phyloP scores from a whole-genome alignment of 306 rosid genomes.

The Prunus armeniaca region DNA sequence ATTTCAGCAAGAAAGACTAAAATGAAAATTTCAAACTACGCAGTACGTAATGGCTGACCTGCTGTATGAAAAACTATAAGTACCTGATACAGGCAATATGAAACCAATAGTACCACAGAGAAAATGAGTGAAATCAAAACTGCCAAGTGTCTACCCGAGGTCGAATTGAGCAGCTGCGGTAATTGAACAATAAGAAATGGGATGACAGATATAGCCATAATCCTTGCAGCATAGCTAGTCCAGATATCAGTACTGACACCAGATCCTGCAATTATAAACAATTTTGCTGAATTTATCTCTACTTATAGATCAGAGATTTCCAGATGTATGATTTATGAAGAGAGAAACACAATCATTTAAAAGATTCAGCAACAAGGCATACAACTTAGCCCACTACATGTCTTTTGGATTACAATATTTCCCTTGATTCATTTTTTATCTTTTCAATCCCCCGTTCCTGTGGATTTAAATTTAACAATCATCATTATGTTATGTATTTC shows the following conservation, averaged over 20 bases:
- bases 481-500: background rate
- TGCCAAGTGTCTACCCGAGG: slow-evolving; percentile 70
- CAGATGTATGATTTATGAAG: background rate
- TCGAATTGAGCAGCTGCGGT: slow-evolving; percentile 71
- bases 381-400: background rate
- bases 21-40: background rate
- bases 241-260: slow-evolving; percentile 94
- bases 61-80: background rate
- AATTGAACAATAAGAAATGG: slow-evolving; percentile 87
- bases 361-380: background rate
- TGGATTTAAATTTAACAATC: background rate
- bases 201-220: slow-evolving; percentile 71
- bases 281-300: slow-evolving; percentile 4
- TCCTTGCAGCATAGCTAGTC: slow-evolving; percentile 85
- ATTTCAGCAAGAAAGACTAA: background rate
- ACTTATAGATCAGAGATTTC: slow-evolving; percentile 9
- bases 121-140: slow-evolving; percentile 71
- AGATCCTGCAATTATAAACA: slow-evolving; percentile 62
- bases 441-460: background rate
- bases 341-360: background rate
- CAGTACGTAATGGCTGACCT: background rate
- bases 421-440: background rate
- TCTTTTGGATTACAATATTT: background rate
- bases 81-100: slow-evolving; percentile 89
- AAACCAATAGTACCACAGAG: slow-evolving; percentile 45